Evolutionary conservation across 192 early-diverging fungal species (phyloP).

Genomic region (Paraglomus brasilianum): DNA sequence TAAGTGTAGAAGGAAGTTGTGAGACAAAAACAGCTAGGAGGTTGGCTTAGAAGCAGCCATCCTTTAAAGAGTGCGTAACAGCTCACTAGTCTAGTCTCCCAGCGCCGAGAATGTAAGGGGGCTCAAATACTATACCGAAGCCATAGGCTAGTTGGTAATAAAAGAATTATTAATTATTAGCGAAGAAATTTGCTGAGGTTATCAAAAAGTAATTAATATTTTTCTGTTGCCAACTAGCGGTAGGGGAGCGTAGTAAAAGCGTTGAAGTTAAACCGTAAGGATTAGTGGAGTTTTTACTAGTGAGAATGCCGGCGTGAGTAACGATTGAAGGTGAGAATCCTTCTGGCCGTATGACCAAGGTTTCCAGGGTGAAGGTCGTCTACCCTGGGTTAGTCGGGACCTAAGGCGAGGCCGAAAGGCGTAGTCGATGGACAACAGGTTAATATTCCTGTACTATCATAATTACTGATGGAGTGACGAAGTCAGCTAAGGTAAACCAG

Average conservation of each 20-base stretch:
- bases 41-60: conserved; percentile 19
- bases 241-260: conserved; percentile 16
- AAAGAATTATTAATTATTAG: neutral
- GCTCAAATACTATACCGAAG: conserved; percentile 25
- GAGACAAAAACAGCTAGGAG: conserved; percentile 6
- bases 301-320: conserved; percentile 13
- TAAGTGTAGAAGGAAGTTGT: conserved; percentile 22
- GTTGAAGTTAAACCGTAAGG: conserved; percentile 1
- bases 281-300: neutral
- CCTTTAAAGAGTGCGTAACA: conserved; percentile 21
- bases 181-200: neutral
- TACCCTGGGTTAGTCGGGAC: conserved; percentile 14
- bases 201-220: conserved; percentile 5
- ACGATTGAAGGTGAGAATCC: conserved; percentile 8
- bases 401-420: conserved; percentile 13
- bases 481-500: neutral
- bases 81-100: conserved; percentile 8
- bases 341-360: conserved; percentile 9
- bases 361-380: conserved; percentile 11
- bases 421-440: conserved; percentile 13
- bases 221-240: conserved; percentile 22
- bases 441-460: conserved; percentile 7
- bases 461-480: neutral
- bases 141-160: conserved; percentile 20
- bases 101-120: conserved; percentile 20